Percentiles rank a stretch among this genome's conserved stretches.
Conservation (phyloP, 441 rosid genomes). For the Euphorbia celastroides region DNA sequence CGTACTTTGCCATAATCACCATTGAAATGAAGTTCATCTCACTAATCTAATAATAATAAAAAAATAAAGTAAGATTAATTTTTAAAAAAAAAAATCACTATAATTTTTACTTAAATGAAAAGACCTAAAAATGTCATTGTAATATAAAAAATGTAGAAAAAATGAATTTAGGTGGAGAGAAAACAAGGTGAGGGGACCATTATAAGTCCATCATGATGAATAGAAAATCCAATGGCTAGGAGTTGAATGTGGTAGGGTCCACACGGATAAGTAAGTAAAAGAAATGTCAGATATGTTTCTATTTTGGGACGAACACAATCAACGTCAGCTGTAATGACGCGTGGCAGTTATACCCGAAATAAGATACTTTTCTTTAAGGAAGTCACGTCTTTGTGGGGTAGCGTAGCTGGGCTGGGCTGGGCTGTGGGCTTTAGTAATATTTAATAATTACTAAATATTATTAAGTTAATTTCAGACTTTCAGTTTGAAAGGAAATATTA, state of each 20-base stretch:
- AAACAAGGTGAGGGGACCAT: neutral
- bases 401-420: neutral
- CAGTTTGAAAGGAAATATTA: too few species aligned
- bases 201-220: neutral
- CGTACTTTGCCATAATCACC: too few species aligned
- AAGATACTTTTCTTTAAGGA: slow-evolving; percentile 39
- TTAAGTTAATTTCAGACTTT: too few species aligned
- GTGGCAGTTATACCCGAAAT: slow-evolving; percentile 34
- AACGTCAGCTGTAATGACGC: slow-evolving; percentile 46
- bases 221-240: slow-evolving; percentile 5
- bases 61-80: too few species aligned
- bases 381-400: slow-evolving; percentile 54
- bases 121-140: too few species aligned
- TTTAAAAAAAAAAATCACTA: too few species aligned
- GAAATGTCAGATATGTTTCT: slow-evolving; percentile 35
- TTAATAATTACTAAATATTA: too few species aligned
- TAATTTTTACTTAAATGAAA: too few species aligned
- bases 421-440: neutral
- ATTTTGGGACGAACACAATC: slow-evolving; percentile 38
- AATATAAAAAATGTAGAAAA: too few species aligned
- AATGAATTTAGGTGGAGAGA: neutral
- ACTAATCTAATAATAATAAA: too few species aligned
- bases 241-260: slow-evolving; percentile 6
- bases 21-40: too few species aligned
- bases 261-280: neutral